phyloP scores from a whole-genome alignment of 129 eudicot genomes.

The Flaveria linearis region DNA sequence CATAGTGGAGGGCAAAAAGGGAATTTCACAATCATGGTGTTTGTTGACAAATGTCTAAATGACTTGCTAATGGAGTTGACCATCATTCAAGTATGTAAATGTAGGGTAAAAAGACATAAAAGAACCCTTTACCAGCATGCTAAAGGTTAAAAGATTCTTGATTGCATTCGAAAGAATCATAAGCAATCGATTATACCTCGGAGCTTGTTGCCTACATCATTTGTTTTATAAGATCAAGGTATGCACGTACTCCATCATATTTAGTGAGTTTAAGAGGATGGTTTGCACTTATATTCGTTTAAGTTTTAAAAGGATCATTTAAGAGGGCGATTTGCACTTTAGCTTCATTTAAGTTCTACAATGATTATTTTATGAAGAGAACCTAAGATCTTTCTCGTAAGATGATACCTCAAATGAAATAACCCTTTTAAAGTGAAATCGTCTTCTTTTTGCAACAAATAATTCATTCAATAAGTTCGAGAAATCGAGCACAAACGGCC shows the following conservation, averaged over 20 bases:
- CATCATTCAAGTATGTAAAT: slow-evolving; percentile 34
- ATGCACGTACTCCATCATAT: background rate
- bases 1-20: slow-evolving; percentile 50
- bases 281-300: background rate
- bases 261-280: background rate
- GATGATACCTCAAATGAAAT: background rate
- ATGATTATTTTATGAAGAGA: background rate
- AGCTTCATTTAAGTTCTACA: background rate
- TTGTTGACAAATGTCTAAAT: slow-evolving; percentile 41
- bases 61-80: slow-evolving; percentile 47
- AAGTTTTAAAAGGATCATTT: no score
- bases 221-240: background rate
- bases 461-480: background rate
- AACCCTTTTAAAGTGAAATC: background rate
- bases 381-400: background rate
- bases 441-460: background rate
- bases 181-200: slow-evolving; percentile 26
- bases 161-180: slow-evolving; percentile 35
- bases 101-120: slow-evolving; percentile 28
- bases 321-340: no score
- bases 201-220: slow-evolving; percentile 22
- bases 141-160: slow-evolving; percentile 38
- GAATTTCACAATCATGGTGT: slow-evolving; percentile 43
- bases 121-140: slow-evolving; percentile 40
- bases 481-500: background rate